These are phyloP conservation scores for Pecoramyces ruminantium DNA, from an alignment of 192 early-diverging fungal species.

Conservation along the genomic window DNA sequence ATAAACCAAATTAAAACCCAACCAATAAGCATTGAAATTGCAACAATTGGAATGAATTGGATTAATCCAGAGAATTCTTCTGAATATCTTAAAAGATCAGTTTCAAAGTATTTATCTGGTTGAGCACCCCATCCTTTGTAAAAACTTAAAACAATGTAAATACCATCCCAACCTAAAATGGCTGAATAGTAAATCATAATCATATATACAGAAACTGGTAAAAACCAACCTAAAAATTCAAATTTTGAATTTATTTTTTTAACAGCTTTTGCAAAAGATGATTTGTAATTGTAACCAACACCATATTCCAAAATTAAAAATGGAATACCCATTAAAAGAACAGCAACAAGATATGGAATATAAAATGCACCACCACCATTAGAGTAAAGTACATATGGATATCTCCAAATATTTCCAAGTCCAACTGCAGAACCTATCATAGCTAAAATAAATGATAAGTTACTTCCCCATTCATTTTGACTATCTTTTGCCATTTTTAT, in stretches of 20 bases:
- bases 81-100: not conserved
- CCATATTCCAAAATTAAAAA: not conserved
- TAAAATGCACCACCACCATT: not conserved
- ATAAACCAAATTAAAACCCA: not conserved
- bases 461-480: not conserved
- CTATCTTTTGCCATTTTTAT: no score
- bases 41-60: not conserved
- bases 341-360: not conserved
- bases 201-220: not conserved
- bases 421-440: not conserved
- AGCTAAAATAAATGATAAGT: not conserved
- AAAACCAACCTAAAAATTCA: not conserved
- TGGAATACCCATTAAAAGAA: not conserved
- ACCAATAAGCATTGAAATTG: not conserved
- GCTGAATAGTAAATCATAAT: not conserved
- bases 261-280: not conserved
- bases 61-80: not conserved
- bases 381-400: not conserved
- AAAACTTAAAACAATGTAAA: not conserved
- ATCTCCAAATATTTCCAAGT: not conserved
- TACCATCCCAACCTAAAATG: not conserved
- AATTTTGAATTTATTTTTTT: not conserved
- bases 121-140: not conserved
- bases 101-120: not conserved
- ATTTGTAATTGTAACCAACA: not conserved